Evolutionary conservation across 768 basidiomycete genomes (phyloP), one percentile per base, ranked within the genome.

Genomic region (Tylopilus sp.): DNA sequence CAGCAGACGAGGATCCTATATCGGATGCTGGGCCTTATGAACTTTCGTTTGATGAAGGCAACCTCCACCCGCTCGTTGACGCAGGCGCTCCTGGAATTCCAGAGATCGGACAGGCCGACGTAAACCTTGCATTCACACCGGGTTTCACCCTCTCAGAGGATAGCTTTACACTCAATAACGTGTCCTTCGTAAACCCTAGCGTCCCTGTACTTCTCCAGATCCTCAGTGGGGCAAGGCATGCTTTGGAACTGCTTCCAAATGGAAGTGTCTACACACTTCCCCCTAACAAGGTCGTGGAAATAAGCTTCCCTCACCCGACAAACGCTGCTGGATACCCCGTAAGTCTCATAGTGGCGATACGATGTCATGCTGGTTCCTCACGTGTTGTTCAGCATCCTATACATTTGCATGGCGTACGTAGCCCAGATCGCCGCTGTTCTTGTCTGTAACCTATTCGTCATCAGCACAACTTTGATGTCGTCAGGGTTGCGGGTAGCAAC

Each of bases 211-310:
- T 37, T 37, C 36, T 63, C 69, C 48, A 49, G 48, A 49, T 49
- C 13, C 38, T 84, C 29, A 81, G 77, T 51, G 83, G 83, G 0
- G 75, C 76, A 0, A 60, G 61, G 19, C 66, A 71, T 7, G 69
- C 81, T 0, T 65, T 69, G 17, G 69, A 78, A 1, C 65, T 85
- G 13, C 57, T 84, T 9, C 84, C 81, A 0, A 12, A 49, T 0
- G 82, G 80, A 8, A 37, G 36, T 37, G 36, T 37, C 36, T 37
- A 37, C 12, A 21, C 36, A 11, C 36, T 37, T 37, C 36, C 78
- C 0, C 60, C 56, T 1, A 76, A 79, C 59, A 74, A 54, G 56
- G 74, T 59, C 48, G 74, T 81, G 29, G 78, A 81, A 56, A 60
- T 81, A n/a, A 74, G 71, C 17, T 73, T 81, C 7, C 74, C 76